Base-by-base conservation (phyloP, 2,329 filamentous ascomycete genomes). In the Exophiala bonariae region DNA sequence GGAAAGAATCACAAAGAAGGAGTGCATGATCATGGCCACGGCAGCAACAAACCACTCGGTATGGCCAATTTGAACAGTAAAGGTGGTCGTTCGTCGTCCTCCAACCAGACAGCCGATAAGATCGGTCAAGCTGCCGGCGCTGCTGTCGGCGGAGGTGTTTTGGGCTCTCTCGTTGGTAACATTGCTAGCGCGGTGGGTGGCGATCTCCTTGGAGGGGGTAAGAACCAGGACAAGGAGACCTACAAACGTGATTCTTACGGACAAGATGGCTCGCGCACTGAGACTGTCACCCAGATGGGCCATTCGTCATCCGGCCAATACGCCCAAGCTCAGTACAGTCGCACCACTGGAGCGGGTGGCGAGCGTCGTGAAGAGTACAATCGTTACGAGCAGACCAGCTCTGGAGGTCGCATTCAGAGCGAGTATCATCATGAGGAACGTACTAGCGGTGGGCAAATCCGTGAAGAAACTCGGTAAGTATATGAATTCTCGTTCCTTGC, bases 1-100 rank as follows among this genome's bases (percentile, higher is more conserved):
- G 87, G 87, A 13, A 77, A 85, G 51, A 96, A 96, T 68, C 91
- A 96, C 71, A 92, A 89, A 67, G 83, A 89, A 59, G 89, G 88
- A 20, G 85, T 92, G 9, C 71, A 89, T 13, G 90, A 96, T 66
- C 84, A 80, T 42, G 91, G 91, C 4, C 89, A 96, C 63, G 89
- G 89, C 41, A 95, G 89, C 62, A 83, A 87, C 50, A 90, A 90
- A 67, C 82, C 82, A 13, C 75, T 96, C 9, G 80, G 83, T 55
- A 87, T 95, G 80, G 82, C 83, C 54, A 49, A 49, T 10, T 18
- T 52, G 43, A 61, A 55, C 48, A 64, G 36, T 70, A 28, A 63
- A 65, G 33, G 63, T 64, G 50, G 50, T 41, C 54, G 49, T 31
- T 33, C 46, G 13, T 28, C 42, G 14, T 46, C 45, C 23, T 46